A percentile compares a stretch with the other conserved stretches of the same genome.
These are phyloP conservation scores for Saccharum spontaneum DNA, from an alignment of 176 grass and related monocot genomes.

Conservation along the genomic window DNA sequence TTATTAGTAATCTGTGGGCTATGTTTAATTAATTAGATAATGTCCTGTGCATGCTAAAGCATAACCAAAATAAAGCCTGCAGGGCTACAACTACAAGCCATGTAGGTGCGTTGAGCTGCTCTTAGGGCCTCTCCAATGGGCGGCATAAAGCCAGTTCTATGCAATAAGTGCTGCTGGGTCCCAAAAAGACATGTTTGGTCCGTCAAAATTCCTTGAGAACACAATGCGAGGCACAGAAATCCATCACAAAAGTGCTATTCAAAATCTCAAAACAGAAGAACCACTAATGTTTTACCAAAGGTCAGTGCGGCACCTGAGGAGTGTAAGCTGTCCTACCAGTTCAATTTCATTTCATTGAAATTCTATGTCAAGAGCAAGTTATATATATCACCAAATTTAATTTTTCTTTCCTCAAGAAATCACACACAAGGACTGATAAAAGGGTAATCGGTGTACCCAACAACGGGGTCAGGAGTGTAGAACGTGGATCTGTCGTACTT, in stretches of 20 bases:
- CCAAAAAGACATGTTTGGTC: no score
- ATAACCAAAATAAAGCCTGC: no score
- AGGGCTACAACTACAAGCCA: no score
- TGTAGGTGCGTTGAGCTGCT: no score
- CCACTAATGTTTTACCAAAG: neutral
- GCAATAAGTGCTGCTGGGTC: no score
- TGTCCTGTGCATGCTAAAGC: no score
- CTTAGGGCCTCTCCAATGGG: no score
- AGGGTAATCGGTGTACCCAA: constrained; percentile 49
- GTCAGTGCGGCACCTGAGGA: neutral
- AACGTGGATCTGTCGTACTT: constrained; percentile 42
- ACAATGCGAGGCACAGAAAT: neutral
- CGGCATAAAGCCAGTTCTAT: no score
- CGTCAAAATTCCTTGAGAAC: no score
- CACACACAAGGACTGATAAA: constrained; percentile 21
- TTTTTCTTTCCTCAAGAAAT: neutral
- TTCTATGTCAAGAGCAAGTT: neutral
- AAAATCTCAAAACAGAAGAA: neutral
- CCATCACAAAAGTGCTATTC: neutral
- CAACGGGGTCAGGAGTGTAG: constrained; percentile 45
- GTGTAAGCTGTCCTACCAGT: neutral
- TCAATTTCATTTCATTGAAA: neutral
- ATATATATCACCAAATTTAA: neutral
- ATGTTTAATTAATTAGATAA: no score
- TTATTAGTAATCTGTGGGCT: no score